Evolutionary conservation across 768 basidiomycete species (phyloP), one percentile per base, ranked within the genome.

Genomic region (Hirschioporus abietinus): DNA sequence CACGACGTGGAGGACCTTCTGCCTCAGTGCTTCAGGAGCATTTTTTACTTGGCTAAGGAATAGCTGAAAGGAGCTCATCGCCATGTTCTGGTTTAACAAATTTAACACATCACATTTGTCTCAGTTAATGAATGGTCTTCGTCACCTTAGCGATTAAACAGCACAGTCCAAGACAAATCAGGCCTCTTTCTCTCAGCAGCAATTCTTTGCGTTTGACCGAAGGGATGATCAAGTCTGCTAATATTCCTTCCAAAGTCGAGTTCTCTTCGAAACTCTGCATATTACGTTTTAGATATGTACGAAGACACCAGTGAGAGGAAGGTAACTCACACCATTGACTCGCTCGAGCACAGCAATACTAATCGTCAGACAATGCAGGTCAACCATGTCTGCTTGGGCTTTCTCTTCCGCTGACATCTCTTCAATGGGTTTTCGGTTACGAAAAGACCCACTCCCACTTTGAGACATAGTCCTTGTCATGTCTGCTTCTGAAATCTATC

Each of bases 141-240:
- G n/a, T n/a, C 68, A 88, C 88, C 78, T 88, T 85, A 30, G 91
- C 93, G 67, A 97, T 93, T 66, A 95, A 85, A 72, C 90, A 94
- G 74, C 92, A 94, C 17, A 96, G 79, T 1, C 93, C 94, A 0
- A 97, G 80, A 67, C 88, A 86, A 66, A 92, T 79, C 12, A 95
- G 80, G 0, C 93, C 93, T 74, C 90, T 88, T 75, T 94, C 91
- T 57, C 92, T 83, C 71, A 96, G 82, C 0, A 83, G 81, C 6
- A 92, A 82, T 70, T 96, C 94, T 77, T 96, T 96, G 64, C 93
- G 86, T 73, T 90, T 88, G 59, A 98, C 92, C 5, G 93, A 87
- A 1, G 96, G 96, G 35, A 97, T 86, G 72, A 98, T 93, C 20
- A 99, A 80, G 71, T 98, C 94, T 10, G 92, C 81, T 75, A 87